phyloP scores from a whole-genome alignment of 257 asterid genomes.

The Nicotiana benthamiana region DNA sequence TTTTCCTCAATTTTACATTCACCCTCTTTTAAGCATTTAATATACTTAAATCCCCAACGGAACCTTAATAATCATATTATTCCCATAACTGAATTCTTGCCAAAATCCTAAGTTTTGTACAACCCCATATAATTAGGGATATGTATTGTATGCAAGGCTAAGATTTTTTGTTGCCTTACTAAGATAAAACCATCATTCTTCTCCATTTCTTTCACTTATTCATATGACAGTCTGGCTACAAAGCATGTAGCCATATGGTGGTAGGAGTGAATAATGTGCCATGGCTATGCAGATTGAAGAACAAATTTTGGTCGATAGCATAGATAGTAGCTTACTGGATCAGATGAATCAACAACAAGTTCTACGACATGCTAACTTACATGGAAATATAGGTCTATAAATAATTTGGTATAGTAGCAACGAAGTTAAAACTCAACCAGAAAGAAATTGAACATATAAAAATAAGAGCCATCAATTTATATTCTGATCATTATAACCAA shows the following conservation, averaged over 20 bases:
- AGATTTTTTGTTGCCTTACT: neutral
- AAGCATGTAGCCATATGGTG: slow-evolving; percentile 7
- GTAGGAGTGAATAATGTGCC: slow-evolving; percentile 5
- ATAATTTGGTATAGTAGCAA: neutral
- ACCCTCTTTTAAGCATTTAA: no score
- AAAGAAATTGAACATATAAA: neutral
- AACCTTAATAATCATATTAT: no score
- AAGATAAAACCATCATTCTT: neutral
- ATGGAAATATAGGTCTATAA: slow-evolving; percentile 11
- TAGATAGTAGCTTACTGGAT: neutral
- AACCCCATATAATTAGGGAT: slow-evolving; percentile 7
- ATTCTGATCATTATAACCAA: no score
- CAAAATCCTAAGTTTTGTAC: no score
- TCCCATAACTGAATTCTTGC: no score
- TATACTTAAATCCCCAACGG: no score
- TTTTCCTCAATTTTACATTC: no score
- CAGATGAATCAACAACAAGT: no score
- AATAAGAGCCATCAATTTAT: no score
- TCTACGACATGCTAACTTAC: neutral
- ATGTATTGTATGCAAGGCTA: slow-evolving; percentile 6
- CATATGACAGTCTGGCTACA: slow-evolving; percentile 1
- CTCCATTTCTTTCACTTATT: slow-evolving; percentile 5
- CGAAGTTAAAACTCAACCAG: neutral
- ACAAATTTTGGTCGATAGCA: neutral
- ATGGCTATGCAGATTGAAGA: neutral